Evolutionary conservation across 768 basidiomycete species (phyloP).

Genomic region (Phlebiopsis flavidoalba): DNA sequence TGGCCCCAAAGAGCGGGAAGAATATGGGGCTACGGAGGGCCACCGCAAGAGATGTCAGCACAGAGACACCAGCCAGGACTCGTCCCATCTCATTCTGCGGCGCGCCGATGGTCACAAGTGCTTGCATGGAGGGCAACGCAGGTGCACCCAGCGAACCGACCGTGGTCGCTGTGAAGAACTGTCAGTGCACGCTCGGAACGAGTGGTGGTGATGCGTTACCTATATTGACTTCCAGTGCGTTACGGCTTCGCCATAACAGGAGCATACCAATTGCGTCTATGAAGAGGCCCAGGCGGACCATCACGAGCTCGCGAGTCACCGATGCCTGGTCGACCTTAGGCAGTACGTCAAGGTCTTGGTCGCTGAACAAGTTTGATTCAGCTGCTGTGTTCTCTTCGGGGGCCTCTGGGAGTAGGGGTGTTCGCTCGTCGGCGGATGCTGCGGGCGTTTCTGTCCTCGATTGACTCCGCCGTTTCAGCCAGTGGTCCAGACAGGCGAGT

Average conservation of each 20-base stretch:
- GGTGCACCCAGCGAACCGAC: constrained; percentile 2
- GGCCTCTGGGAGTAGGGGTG: neutral
- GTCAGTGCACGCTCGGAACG: neutral
- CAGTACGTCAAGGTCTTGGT: neutral
- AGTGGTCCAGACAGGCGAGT: neutral
- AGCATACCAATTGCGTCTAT: constrained; percentile 5
- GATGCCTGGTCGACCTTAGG: neutral
- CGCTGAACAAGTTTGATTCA: neutral
- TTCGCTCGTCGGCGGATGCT: neutral
- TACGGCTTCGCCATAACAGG: neutral
- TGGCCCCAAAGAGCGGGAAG: neutral
- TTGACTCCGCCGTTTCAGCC: neutral
- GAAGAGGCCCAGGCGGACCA: neutral
- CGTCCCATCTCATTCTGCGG: constrained; percentile 1
- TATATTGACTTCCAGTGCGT: neutral
- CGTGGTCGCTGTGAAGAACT: neutral
- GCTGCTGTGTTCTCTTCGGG: neutral
- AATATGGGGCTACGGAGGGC: neutral
- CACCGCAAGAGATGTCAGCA: neutral
- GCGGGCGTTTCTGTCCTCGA: neutral
- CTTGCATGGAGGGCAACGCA: constrained; percentile 1
- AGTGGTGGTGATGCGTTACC: neutral
- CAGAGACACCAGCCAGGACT: constrained; percentile 2
- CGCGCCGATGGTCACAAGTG: constrained; percentile 3
- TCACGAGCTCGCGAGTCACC: neutral